These are phyloP conservation scores for Podila verticillata DNA, from an alignment of 192 early-diverging fungal genomes.

Conservation along the genomic window DNA sequence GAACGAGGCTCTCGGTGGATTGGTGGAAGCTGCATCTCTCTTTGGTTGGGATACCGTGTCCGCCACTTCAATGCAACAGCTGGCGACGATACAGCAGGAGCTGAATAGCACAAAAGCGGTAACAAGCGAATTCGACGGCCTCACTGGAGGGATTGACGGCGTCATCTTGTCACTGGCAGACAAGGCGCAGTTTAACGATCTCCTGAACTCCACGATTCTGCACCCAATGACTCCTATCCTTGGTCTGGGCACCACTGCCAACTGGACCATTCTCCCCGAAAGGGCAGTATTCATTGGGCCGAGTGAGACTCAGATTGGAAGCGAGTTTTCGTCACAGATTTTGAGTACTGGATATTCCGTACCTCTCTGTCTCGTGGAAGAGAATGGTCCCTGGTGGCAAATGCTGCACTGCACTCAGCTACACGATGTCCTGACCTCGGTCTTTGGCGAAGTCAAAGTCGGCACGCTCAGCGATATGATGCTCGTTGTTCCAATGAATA, in stretches of 20 bases:
- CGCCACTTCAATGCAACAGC: slow-evolving; percentile 22
- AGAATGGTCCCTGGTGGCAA: slow-evolving; percentile 48
- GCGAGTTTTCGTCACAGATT: slow-evolving; percentile 16
- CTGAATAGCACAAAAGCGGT: not conserved
- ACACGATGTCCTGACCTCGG: slow-evolving; percentile 7
- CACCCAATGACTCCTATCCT: slow-evolving; percentile 8
- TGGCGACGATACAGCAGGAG: slow-evolving; percentile 9
- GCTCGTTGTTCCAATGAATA: slow-evolving; percentile 13
- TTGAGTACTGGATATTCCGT: slow-evolving; percentile 20
- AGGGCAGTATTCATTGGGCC: slow-evolving; percentile 29
- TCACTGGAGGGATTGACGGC: slow-evolving; percentile 15
- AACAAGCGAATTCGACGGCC: slow-evolving; percentile 7
- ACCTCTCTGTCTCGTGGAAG: slow-evolving; percentile 38
- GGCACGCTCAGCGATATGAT: slow-evolving; percentile 29
- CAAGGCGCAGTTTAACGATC: slow-evolving; percentile 10
- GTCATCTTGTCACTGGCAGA: slow-evolving; percentile 34
- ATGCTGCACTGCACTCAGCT: slow-evolving; percentile 16
- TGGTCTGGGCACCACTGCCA: slow-evolving; percentile 23
- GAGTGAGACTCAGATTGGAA: slow-evolving; percentile 17
- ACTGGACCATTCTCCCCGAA: slow-evolving; percentile 12
- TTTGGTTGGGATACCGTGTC: slow-evolving; percentile 40
- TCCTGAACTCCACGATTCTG: slow-evolving; percentile 14
- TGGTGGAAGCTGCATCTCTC: slow-evolving; percentile 21
- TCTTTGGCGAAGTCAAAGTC: slow-evolving; percentile 23
- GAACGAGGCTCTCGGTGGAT: slow-evolving; percentile 41